Base-by-base conservation (phyloP, 345 rosid genomes). In the Ceriops zippeliana region DNA sequence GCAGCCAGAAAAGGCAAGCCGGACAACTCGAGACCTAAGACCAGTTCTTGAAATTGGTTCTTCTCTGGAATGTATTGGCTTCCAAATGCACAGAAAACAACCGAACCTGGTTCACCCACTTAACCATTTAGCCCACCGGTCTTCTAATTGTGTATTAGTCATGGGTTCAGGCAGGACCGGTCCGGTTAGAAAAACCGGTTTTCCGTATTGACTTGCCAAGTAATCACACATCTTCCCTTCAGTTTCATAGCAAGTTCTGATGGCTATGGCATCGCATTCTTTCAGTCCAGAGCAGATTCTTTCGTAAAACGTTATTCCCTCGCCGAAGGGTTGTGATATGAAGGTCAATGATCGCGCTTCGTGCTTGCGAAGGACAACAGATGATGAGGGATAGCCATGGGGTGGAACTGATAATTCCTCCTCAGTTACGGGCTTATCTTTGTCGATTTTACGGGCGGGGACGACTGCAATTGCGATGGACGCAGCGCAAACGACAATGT, bases 81-180 rank as follows among this genome's bases (percentile, higher is more conserved):
- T 42, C 96, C 93, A 8, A 92, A 88, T 11, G 89, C 84, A 26
- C 96, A 90, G 67, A 74, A 87, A 2, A 88, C 82, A 21, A 88
- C 90, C 0, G 87, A 83, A 4, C 82, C 83, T 0, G 80, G 69
- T 1, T 76, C 70, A 87, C 70, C 77, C 63, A 26, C 75, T 31
- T 52, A 90, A 70, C 97, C 96, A 89, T 8, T 78, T 66, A 2
- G 15, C 71, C 96, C 91, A 90, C 26, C 61, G 74, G 35, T 87
- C 79, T 26, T 88, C 95, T 26, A 84, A 51, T 0, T 46, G 15
- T 22, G 66, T 31, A 22, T 71, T 54, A 16, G 70, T n/a, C 19
- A 66, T 19, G 1, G 70, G 78, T 37, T 76, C 76, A 0, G 86
- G 84, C 31, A 90, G 73, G 16, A 84, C 77, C 0, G 97, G 93